These are phyloP conservation scores for Vitis amurensis DNA, from an alignment of 164 flowering plant species.

Conservation along the genomic window DNA sequence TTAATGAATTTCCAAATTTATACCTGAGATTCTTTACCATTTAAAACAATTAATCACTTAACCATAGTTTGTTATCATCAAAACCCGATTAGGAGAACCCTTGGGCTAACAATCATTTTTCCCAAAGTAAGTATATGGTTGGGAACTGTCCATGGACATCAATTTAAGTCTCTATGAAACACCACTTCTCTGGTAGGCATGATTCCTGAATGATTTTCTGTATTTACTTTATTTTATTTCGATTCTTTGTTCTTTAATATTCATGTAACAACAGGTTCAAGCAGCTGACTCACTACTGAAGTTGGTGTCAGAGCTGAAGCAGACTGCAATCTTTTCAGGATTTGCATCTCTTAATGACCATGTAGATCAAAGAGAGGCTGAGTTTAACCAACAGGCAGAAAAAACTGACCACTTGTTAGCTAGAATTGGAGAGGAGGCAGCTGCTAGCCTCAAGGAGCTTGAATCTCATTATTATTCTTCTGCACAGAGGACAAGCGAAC, in stretches of 20 bases:
- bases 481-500: constrained; percentile 25
- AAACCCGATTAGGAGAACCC: too few relatives aligned
- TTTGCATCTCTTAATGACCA: constrained; percentile 92
- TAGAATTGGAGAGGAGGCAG: constrained; percentile 83
- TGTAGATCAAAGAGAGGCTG: constrained; percentile 71
- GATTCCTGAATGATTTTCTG: neutral
- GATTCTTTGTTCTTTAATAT: neutral
- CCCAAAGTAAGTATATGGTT: too few relatives aligned
- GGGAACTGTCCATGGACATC: too few relatives aligned
- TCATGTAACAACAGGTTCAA: constrained; percentile 58
- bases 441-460: constrained; percentile 84
- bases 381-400: constrained; percentile 65
- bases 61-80: too few relatives aligned
- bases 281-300: constrained; percentile 92
- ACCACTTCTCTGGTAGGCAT: too few relatives aligned
- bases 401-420: constrained; percentile 63
- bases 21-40: too few relatives aligned
- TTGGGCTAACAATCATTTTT: too few relatives aligned
- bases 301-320: constrained; percentile 94
- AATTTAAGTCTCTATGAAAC: too few relatives aligned
- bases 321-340: constrained; percentile 93
- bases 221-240: neutral
- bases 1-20: too few relatives aligned
- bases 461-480: constrained; percentile 88
- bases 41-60: too few relatives aligned